These are phyloP conservation scores for Fagopyrum esculentum DNA, from an alignment of 148 eudicot species.

Conservation along the genomic window DNA sequence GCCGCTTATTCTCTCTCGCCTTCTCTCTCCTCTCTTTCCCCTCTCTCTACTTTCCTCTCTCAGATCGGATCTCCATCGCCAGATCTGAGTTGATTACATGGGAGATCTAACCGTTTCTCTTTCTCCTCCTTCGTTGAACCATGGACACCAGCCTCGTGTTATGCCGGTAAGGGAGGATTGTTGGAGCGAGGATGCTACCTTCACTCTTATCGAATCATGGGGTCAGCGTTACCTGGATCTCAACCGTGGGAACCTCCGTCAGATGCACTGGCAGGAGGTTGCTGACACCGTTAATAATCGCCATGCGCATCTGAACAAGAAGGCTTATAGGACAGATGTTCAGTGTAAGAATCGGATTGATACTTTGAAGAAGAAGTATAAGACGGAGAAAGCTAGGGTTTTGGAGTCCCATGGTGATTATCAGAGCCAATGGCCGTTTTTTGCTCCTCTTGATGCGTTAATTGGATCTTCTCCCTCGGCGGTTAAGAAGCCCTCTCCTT, in stretches of 20 bases:
- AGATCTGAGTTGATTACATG: slow-evolving; percentile 21
- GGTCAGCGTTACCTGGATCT: slow-evolving; percentile 62
- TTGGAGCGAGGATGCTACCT: slow-evolving; percentile 76
- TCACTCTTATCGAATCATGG: slow-evolving; percentile 68
- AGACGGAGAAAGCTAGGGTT: slow-evolving; percentile 68
- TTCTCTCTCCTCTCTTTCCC: slow-evolving; percentile 2
- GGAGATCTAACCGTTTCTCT: slow-evolving; percentile 32
- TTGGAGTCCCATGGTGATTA: slow-evolving; percentile 30
- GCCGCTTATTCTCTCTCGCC: background rate
- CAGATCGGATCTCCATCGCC: slow-evolving; percentile 6
- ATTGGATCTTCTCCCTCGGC: slow-evolving; percentile 33
- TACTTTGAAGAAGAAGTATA: slow-evolving; percentile 77
- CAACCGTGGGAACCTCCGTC: slow-evolving; percentile 68
- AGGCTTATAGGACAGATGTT: slow-evolving; percentile 53
- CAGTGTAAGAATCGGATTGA: slow-evolving; percentile 87
- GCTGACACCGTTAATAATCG: slow-evolving; percentile 55
- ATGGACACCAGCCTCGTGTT: slow-evolving; percentile 21
- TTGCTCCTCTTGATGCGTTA: slow-evolving; percentile 34
- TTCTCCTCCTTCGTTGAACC: slow-evolving; percentile 20
- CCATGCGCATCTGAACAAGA: slow-evolving; percentile 52
- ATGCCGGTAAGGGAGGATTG: slow-evolving; percentile 65
- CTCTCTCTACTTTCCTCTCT: background rate
- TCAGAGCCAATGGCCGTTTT: slow-evolving; percentile 55
- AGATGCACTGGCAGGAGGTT: slow-evolving; percentile 83
- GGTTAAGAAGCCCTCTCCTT: slow-evolving; percentile 24